Conservation (phyloP, 2,329 filamentous ascomycete species). For the Stachybotrys echinatus region DNA sequence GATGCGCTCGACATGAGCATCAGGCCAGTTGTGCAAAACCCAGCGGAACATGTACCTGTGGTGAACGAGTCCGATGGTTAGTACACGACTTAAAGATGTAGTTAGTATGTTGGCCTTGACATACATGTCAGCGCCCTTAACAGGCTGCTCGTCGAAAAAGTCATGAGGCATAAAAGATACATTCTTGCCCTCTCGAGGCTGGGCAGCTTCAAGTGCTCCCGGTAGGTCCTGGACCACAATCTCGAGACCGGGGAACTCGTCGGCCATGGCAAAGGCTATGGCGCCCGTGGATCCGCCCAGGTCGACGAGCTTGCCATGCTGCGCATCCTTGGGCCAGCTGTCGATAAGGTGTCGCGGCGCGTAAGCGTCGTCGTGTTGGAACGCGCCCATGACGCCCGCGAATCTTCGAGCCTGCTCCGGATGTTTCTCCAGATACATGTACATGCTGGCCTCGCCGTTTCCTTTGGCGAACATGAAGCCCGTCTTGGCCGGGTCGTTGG, state of each 20-base stretch:
- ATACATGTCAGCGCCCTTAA: constrained; percentile 39
- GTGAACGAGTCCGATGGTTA: too few species aligned
- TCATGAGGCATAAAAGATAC: constrained; percentile 40
- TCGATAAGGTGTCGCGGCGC: too few species aligned
- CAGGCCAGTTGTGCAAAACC: constrained; percentile 53
- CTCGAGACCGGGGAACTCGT: not conserved
- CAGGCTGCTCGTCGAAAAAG: constrained; percentile 46
- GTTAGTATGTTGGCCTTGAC: too few species aligned
- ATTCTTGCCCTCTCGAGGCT: constrained; percentile 17
- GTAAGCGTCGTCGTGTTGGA: too few species aligned
- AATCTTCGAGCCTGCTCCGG: too few species aligned
- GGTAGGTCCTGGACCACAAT: not conserved
- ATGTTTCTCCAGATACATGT: too few species aligned
- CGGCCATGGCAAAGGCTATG: not conserved
- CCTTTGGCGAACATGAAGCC: too few species aligned
- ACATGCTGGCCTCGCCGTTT: too few species aligned
- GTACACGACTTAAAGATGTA: too few species aligned
- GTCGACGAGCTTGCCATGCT: not conserved
- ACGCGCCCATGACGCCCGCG: too few species aligned
- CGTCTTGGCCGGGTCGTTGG: too few species aligned
- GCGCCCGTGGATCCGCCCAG: not conserved
- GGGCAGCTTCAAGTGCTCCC: not conserved
- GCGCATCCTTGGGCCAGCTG: too few species aligned
- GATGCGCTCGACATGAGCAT: constrained; percentile 37
- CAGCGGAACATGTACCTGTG: constrained; percentile 51